Evolutionary conservation across 2,329 filamentous ascomycete genomes (phyloP), one percentile per base, ranked within the genome.

Genomic region (Fusarium globosum): DNA sequence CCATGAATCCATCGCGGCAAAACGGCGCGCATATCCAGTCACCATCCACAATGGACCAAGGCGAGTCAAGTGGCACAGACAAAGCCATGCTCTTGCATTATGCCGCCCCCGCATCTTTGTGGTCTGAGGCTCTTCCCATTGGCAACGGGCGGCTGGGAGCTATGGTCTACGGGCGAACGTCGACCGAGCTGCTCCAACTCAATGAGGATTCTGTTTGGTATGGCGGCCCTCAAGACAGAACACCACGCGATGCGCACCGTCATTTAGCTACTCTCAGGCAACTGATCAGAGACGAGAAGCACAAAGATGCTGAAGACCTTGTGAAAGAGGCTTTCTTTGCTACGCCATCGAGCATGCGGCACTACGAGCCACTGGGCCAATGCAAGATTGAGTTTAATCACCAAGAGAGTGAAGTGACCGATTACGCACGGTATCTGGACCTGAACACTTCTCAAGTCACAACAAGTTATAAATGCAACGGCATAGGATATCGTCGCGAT

Each of bases 151-250:
- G 86, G 23, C 64, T 82, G 3, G 81, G 79, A 10, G 79, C 75
- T 7, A 86, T 86, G 81, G 72, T 87, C 33, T 83, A 84, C 68
- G 86, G 86, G 18, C 81, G 83, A 18, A 76, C 81, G 18, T 80
- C 80, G 2, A 85, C 86, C 53, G 79, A 83, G 43, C 74, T 86
- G 8, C 77, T 82, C 35, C 73, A 75, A 20, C 77, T 88, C 20
- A 88, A 87, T 51, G 86, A 88, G 72, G 84, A 87, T 63, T 85
- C 85, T 4, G 81, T 86, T 16, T 86, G 83, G 84, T 85, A 83
- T 61, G 85, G 85, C 30, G 84, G 83, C 1, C 81, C 80, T 13
- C 84, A 85, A 64, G 78, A 85, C 52, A 84, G 86, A 16, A 83
- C 82, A 18, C 84, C 84, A 20, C 79, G 79, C n/a, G 73, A 76